Percentiles rank a stretch among this genome's conserved stretches.
Conservation (phyloP, 23 red algal species). For the Gracilaria vermiculophylla region DNA sequence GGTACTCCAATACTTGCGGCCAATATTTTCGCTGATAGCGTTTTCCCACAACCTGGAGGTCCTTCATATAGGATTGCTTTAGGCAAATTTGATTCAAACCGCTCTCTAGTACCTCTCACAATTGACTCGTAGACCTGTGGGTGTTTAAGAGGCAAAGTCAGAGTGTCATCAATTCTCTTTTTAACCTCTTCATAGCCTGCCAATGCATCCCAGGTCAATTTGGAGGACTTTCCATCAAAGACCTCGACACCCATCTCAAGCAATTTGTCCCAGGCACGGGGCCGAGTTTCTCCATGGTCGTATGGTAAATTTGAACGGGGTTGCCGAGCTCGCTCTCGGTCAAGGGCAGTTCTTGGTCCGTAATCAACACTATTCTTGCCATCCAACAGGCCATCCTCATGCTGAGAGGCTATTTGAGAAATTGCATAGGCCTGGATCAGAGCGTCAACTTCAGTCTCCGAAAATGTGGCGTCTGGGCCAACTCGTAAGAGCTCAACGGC, state of each 20-base stretch:
- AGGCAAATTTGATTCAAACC: slow-evolving; percentile 74
- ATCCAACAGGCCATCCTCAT: slow-evolving; percentile 32
- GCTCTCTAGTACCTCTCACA: slow-evolving; percentile 68
- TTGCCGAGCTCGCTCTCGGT: not conserved
- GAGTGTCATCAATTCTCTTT: slow-evolving; percentile 72
- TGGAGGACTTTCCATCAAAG: slow-evolving; percentile 14
- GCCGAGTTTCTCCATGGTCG: not conserved
- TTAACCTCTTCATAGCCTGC: slow-evolving; percentile 95
- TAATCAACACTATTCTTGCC: slow-evolving; percentile 51
- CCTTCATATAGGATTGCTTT: slow-evolving; percentile 90
- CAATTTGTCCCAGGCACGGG: slow-evolving; percentile 43
- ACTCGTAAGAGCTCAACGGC: slow-evolving; percentile 18
- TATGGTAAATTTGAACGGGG: not conserved
- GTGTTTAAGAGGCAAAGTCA: slow-evolving; percentile 75
- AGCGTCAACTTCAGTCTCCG: slow-evolving; percentile 41
- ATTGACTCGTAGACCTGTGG: slow-evolving; percentile 93
- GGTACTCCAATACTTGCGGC: slow-evolving; percentile 79
- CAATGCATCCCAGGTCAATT: slow-evolving; percentile 77
- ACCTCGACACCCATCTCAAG: slow-evolving; percentile 65
- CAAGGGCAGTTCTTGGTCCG: slow-evolving; percentile 1
- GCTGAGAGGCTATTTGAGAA: not conserved
- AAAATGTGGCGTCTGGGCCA: slow-evolving; percentile 50
- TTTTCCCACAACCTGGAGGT: slow-evolving; percentile 94
- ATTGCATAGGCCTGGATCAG: slow-evolving; percentile 42
- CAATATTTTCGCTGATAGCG: slow-evolving; percentile 72